Evolutionary conservation across 257 asterid genomes (phyloP).

Genomic region (Oldenlandia corymbosa): DNA sequence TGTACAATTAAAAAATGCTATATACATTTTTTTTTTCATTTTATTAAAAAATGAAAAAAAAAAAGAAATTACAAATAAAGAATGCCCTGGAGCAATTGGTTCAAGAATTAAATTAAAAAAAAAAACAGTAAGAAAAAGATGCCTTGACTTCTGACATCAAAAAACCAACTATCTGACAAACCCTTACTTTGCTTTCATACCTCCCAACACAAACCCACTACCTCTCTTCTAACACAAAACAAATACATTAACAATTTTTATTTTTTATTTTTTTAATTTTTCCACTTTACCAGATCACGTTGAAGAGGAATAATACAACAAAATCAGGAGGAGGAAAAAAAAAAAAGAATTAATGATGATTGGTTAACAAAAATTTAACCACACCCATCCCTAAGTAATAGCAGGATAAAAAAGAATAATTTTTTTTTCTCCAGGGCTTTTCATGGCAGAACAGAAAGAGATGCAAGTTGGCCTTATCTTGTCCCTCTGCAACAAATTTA

Average conservation of each 20-base stretch:
- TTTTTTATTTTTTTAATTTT: not conserved
- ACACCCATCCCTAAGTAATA: slow-evolving; percentile 16
- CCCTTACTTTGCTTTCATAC: slow-evolving; percentile 7
- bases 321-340: not conserved
- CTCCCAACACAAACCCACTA: slow-evolving; percentile 8
- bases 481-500: slow-evolving; percentile 24
- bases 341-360: slow-evolving; percentile 10
- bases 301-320: not conserved
- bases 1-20: not conserved
- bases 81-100: slow-evolving; percentile 1
- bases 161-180: slow-evolving; percentile 12
- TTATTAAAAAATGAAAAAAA: not conserved
- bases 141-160: slow-evolving; percentile 10
- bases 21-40: slow-evolving; percentile 7
- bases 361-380: slow-evolving; percentile 14
- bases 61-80: not conserved
- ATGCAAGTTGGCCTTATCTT: slow-evolving; percentile 35
- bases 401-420: not conserved
- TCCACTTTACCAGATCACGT: too few relatives aligned
- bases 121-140: not conserved
- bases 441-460: slow-evolving; percentile 10
- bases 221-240: not conserved
- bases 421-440: slow-evolving; percentile 9
- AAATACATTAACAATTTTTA: not conserved
- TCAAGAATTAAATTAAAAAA: not conserved